Evolutionary conservation across 1,284 basidiomycete genomes (phyloP), one percentile per base, ranked within the genome.

Genomic region (Phaffia rhodozyma): DNA sequence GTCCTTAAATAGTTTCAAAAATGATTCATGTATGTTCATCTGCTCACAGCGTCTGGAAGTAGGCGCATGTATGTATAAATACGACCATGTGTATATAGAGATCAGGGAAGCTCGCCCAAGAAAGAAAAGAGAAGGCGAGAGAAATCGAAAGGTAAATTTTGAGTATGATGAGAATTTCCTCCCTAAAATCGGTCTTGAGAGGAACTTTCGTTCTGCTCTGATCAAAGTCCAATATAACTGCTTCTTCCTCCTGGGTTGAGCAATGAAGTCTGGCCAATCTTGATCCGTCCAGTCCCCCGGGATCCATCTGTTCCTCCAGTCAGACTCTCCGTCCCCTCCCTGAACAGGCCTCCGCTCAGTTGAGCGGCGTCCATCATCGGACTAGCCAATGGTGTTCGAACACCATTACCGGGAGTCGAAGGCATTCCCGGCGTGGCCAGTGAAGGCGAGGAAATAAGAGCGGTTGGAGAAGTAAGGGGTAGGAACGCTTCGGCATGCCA

Each of bases 401-500:
- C 23, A 54, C 38, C 18, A 55, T 61, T 43, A 55, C 58, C 56
- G 38, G 55, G 52, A 25, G 58, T 27, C 13, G 25, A 52, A 30
- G 53, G 53, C 23, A 59, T 65, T 50, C 60, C 63, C 30, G 65
- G 56, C 23, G 61, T 60, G 4, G 60, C 65, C 23, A 58, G 61
- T 7, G 61, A 55, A 23, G 50, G 38, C 21, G 65, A 20, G 13
- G 58, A 56, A 56, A 49, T 23, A 6, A 59, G 30, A 50, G 27
- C 27, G 50, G 55, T 51, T 52, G 58, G 57, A 27, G 66, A 55
- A 1, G 67, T 53, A 43, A 77, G 67, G 5, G 86, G 83, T 51
- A 97, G 79, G 78, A 89, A 97, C 3, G 86, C 85, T 71, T 97
- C 92, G 0, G 91, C 92, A 71, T 86, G 85, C 96, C 96, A 99